Conservation (phyloP, 805 yeast genomes). For the Ogataea ganodermae region DNA sequence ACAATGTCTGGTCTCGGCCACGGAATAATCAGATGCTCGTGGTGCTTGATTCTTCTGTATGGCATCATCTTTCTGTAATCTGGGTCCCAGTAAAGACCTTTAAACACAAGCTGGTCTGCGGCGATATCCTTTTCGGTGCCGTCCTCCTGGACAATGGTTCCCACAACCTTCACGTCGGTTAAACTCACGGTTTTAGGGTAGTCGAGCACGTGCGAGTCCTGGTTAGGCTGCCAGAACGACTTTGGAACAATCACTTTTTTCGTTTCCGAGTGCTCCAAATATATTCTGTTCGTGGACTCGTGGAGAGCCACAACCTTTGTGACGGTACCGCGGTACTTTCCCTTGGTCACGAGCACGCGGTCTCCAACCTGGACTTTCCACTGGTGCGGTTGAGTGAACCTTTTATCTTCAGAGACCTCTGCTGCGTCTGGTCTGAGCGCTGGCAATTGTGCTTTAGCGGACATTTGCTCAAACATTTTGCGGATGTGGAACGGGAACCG, state of each 20-base stretch:
- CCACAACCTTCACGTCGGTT: constrained; percentile 70
- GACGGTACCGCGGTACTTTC: constrained; percentile 72
- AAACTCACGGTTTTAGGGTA: constrained; percentile 65
- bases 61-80: constrained; percentile 75
- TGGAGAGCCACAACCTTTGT: constrained; percentile 65
- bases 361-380: constrained; percentile 75
- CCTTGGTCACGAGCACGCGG: constrained; percentile 69
- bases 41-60: constrained; percentile 71
- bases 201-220: constrained; percentile 67
- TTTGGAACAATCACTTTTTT: constrained; percentile 69
- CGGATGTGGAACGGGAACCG: constrained; percentile 32
- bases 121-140: constrained; percentile 72
- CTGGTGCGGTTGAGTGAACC: constrained; percentile 47
- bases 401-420: constrained; percentile 35
- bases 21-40: constrained; percentile 72
- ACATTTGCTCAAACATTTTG: constrained; percentile 33
- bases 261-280: constrained; percentile 69
- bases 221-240: constrained; percentile 70
- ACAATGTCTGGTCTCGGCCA: constrained; percentile 77
- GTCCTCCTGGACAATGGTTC: constrained; percentile 67
- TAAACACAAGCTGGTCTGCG: constrained; percentile 69
- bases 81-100: constrained; percentile 72
- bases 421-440: constrained; percentile 31
- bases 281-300: constrained; percentile 60
- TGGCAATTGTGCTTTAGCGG: constrained; percentile 34